Evolutionary conservation across 2,329 filamentous ascomycete genomes (phyloP).

Genomic region (Lasiodiplodia sp.): DNA sequence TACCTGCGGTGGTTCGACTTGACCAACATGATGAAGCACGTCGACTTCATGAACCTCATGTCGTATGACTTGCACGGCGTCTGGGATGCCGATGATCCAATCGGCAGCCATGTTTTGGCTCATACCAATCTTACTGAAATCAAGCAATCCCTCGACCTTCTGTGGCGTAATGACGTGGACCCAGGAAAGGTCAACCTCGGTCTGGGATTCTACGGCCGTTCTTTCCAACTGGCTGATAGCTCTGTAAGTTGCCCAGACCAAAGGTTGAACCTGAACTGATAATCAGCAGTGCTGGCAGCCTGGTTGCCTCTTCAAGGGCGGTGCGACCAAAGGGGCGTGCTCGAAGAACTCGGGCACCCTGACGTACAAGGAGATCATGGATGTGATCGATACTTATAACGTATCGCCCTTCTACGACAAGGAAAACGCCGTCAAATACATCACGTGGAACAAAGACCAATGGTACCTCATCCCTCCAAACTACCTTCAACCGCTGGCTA

Average conservation of each 20-base stretch:
- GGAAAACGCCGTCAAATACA: constrained; percentile 44
- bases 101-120: constrained; percentile 44
- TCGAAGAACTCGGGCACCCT: constrained; percentile 43
- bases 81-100: constrained; percentile 46
- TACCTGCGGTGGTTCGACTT: constrained; percentile 40
- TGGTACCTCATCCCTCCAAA: constrained; percentile 31
- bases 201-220: constrained; percentile 56
- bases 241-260: not conserved
- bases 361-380: constrained; percentile 46
- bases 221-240: constrained; percentile 37
- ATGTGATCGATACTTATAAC: constrained; percentile 37
- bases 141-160: constrained; percentile 49
- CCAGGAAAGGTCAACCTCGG: constrained; percentile 55
- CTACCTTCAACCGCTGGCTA: not conserved
- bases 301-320: constrained; percentile 36
- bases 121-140: constrained; percentile 61
- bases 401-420: constrained; percentile 37
- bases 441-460: constrained; percentile 44
- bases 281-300: constrained; percentile 33
- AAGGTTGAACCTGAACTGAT: not conserved
- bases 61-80: constrained; percentile 53
- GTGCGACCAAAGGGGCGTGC: constrained; percentile 40
- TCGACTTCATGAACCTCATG: constrained; percentile 56
- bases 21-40: constrained; percentile 36
- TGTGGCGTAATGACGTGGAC: constrained; percentile 55